phyloP scores from a whole-genome alignment of 495 filamentous ascomycete species.

The Paragyromitra xinjiangensis region DNA sequence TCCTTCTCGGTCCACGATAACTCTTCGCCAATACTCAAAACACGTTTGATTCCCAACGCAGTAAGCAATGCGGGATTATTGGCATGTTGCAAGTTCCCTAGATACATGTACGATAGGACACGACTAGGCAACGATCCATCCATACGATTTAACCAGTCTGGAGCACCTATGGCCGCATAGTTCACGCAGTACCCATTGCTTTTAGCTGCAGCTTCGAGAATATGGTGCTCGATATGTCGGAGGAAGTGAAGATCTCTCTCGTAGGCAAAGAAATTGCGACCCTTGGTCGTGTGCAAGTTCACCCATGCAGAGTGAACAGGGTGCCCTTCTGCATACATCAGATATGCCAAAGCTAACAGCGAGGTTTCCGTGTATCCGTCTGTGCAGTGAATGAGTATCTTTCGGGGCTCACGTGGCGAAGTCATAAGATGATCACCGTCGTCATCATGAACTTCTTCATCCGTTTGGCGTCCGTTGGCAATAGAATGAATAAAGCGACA shows the following conservation, averaged over 20 bases:
- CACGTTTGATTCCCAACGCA: constrained; percentile 81
- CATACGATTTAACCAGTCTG: constrained; percentile 81
- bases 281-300: constrained; percentile 77
- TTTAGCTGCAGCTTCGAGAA: constrained; percentile 66
- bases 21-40: constrained; percentile 93
- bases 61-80: constrained; percentile 87
- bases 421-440: constrained; percentile 66
- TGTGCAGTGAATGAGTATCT: constrained; percentile 87
- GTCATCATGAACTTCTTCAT: constrained; percentile 62
- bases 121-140: constrained; percentile 92
- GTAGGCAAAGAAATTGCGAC: constrained; percentile 96
- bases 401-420: constrained; percentile 62
- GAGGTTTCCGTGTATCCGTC: constrained; percentile 97
- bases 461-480: constrained; percentile 67
- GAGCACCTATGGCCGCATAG: constrained; percentile 60
- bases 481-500: constrained; percentile 89
- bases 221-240: constrained; percentile 73
- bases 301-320: constrained; percentile 87
- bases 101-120: constrained; percentile 91
- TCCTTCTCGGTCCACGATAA: constrained; percentile 79
- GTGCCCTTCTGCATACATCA: constrained; percentile 84
- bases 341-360: constrained; percentile 85
- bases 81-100: constrained; percentile 89
- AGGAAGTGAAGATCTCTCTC: constrained; percentile 85
- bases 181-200: constrained; percentile 51